Evolutionary conservation across 2,329 filamentous ascomycete species (phyloP), one percentile per base, ranked within the genome.

Genomic region (Neoascochyta sp.): DNA sequence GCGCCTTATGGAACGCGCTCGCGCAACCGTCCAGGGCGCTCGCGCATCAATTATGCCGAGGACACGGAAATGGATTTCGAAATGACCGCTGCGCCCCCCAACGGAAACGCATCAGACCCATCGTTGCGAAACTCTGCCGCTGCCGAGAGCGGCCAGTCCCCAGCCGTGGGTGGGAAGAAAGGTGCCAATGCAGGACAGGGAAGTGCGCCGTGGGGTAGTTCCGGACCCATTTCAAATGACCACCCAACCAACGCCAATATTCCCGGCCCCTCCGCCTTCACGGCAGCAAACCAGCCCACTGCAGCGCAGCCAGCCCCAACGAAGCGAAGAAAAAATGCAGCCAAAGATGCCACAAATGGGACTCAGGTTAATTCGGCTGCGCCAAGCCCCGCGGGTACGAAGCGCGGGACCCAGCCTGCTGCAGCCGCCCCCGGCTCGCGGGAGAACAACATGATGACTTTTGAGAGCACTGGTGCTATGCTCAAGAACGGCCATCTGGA

Each of bases 31-130:
- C 81, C 78, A 35, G 83, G 84, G 53, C 79, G 76, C 47, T 75
- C 83, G 50, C 84, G 92, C 48, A 81, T 83, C 46, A 98, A 98
- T 66, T 98, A 98, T 65, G 90, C 92, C 28, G 92, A 98, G 66
- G 90, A 95, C 63, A 73, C 89, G 48, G 90, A 96, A 54, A 80
- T 86, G 64, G 92, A 96, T 60, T 86, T 88, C 61, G 90, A 95
- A 54, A 76, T 74, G 48, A 53, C 60, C 14, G 68, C 73, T 61
- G 74, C 78, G 39, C 51, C 68, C 30, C 78, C 79, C 58, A 83
- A 81, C 57, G 60, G 69, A 20, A 69, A 71, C 50, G 68, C 69
- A 39, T 73, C 60, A 41, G 61, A 59, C 27, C 51, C 57, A 31
- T 47, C 53, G 35, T 62, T 57, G 57, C 58, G 55, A 46, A 51